Evolutionary conservation across 805 yeast species (phyloP).

Genomic region (Saccharomycopsis selenospora): DNA sequence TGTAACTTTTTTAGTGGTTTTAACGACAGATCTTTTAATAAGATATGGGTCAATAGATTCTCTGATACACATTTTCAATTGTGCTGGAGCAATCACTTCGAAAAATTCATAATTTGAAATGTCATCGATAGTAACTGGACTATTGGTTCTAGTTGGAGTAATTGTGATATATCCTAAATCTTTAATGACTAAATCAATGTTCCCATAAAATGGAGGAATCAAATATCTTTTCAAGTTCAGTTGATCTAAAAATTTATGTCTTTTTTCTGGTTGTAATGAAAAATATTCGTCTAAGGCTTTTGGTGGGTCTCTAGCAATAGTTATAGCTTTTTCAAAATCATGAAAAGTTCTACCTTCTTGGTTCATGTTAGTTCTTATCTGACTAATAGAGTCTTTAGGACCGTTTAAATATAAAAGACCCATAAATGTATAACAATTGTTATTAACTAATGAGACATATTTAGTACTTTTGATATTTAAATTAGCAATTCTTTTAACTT

Average conservation of each 20-base stretch:
- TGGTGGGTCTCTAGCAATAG: constrained; percentile 24
- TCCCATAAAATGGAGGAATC: constrained; percentile 66
- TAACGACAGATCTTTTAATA: constrained; percentile 3
- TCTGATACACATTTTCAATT: constrained; percentile 13
- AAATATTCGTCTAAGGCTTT: constrained; percentile 25
- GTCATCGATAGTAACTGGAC: not conserved
- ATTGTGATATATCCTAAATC: constrained; percentile 58
- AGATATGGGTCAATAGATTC: constrained; percentile 15
- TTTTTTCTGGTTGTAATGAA: constrained; percentile 18
- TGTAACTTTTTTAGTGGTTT: not conserved
- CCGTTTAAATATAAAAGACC: constrained; percentile 54
- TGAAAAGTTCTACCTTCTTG: constrained; percentile 33
- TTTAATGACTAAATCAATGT: constrained; percentile 56
- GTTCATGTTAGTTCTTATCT: constrained; percentile 39
- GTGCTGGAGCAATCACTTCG: constrained; percentile 17
- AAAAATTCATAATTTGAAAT: constrained; percentile 7
- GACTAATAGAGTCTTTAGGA: constrained; percentile 44
- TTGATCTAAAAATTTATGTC: constrained; percentile 11
- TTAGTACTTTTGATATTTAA: constrained; percentile 27
- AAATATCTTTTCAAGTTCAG: constrained; percentile 33
- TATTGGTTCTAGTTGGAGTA: constrained; percentile 45
- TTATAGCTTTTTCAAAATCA: constrained; percentile 29
- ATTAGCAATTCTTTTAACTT: constrained; percentile 25
- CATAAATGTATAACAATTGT: constrained; percentile 45
- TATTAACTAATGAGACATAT: constrained; percentile 35